phyloP scores from a whole-genome alignment of 371 early-diverging fungal species.

The Coemansia sp. region DNA sequence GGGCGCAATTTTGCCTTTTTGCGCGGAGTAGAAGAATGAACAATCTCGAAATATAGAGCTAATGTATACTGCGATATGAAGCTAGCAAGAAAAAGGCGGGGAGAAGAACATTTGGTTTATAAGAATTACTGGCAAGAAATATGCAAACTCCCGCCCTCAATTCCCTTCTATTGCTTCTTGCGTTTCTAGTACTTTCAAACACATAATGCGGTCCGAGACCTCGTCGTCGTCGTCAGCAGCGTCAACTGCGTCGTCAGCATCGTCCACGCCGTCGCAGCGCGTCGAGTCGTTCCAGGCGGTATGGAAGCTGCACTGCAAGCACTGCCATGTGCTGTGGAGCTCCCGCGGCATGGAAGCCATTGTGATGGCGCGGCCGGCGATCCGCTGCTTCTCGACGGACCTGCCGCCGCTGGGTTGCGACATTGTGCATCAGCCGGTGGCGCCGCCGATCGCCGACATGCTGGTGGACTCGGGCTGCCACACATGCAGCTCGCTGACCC shows the following conservation, averaged over 20 bases:
- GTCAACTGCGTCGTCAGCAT: conserved; percentile 11
- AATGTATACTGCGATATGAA: no score
- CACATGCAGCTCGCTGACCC: conserved; percentile 38
- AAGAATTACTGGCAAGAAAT: no score
- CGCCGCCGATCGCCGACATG: conserved; percentile 41
- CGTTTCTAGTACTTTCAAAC: no score
- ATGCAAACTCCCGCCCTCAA: no score
- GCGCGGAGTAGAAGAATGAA: no score
- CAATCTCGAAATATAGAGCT: no score
- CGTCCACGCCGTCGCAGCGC: conserved; percentile 15
- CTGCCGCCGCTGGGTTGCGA: conserved; percentile 52
- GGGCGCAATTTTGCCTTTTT: background rate
- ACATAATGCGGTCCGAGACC: conserved; percentile 7
- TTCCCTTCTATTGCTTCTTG: no score
- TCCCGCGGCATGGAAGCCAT: conserved; percentile 53
- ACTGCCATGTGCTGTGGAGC: conserved; percentile 49
- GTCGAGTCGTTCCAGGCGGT: conserved; percentile 45
- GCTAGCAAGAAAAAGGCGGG: no score
- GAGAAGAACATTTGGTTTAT: no score
- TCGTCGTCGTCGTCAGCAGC: conserved; percentile 11
- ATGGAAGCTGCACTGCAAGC: conserved; percentile 50
- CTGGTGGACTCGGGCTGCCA: conserved; percentile 34
- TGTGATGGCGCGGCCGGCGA: conserved; percentile 51
- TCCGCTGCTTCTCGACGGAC: conserved; percentile 51
- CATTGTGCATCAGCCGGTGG: conserved; percentile 46